These are phyloP conservation scores for Yarrowia sp. DNA, from an alignment of 805 yeast genomes.

Conservation along the genomic window DNA sequence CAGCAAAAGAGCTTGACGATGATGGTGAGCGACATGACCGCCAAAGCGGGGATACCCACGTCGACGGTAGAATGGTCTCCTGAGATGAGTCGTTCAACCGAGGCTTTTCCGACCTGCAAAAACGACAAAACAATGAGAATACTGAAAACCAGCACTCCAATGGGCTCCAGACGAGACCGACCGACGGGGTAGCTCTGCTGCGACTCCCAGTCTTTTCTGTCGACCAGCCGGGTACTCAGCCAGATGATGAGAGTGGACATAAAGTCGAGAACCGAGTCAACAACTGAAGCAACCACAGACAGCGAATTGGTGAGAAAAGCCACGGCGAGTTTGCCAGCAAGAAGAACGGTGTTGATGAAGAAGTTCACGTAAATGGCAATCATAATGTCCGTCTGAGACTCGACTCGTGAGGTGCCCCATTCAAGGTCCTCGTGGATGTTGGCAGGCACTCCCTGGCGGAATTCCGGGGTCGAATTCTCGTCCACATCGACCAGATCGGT, in stretches of 20 bases:
- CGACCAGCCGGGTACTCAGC: slow-evolving; percentile 57
- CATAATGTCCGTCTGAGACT: slow-evolving; percentile 56
- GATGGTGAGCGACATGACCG: slow-evolving; percentile 70
- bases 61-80: slow-evolving; percentile 53
- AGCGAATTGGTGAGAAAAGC: slow-evolving; percentile 71
- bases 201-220: slow-evolving; percentile 56
- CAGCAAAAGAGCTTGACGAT: slow-evolving; percentile 66
- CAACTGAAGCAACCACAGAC: slow-evolving; percentile 77
- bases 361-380: slow-evolving; percentile 72
- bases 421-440: slow-evolving; percentile 63
- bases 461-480: slow-evolving; percentile 45
- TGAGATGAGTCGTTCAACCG: slow-evolving; percentile 58
- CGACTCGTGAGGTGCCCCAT: slow-evolving; percentile 55
- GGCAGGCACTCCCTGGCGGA: slow-evolving; percentile 59
- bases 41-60: slow-evolving; percentile 59
- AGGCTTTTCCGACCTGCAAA: slow-evolving; percentile 72
- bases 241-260: slow-evolving; percentile 76
- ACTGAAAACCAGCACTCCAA: slow-evolving; percentile 77
- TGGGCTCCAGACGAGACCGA: slow-evolving; percentile 73
- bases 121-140: slow-evolving; percentile 74
- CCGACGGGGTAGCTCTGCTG: slow-evolving; percentile 66
- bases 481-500: slow-evolving; percentile 46
- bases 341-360: slow-evolving; percentile 60
- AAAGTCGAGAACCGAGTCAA: slow-evolving; percentile 77
- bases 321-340: slow-evolving; percentile 66